Evolutionary conservation across 2,329 filamentous ascomycete species (phyloP), one percentile per base, ranked within the genome.

Genomic region (Curvularia hawaiiensis): DNA sequence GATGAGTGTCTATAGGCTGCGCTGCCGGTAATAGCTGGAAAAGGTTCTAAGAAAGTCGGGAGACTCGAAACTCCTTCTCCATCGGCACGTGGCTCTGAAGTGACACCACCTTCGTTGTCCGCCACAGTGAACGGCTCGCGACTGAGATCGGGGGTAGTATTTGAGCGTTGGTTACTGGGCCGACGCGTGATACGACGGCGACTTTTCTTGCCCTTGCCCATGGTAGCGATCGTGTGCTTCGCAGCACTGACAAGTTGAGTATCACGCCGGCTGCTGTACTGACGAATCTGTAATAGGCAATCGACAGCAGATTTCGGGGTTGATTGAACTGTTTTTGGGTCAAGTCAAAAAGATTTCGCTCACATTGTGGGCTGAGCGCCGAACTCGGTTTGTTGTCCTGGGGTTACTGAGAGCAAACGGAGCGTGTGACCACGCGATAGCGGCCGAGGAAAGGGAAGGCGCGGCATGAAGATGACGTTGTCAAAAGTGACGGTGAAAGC

Each of bases 361-460:
- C 18, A 24, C 39, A 33, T 46, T n/a, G 26, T 50, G 51, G 20
- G 54, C 40, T 30, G 33, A 38, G 51, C 33, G 31, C 31, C 12
- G 18, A 40, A 45, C 49, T 53, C 26, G 31, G 26, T 44, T 55
- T 54, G 51, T 58, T 64, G 57, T 60, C 54, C 35, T 47, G 54
- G 54, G 57, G 52, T 59, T 54, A 59, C 55, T 40, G 50, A 63
- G 57, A 65, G 59, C 61, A 65, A 61, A 61, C 63, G 56, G 28
- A 56, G 26, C 28, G 28, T 35, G 54, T 53, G 35, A 47, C 50
- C 54, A 50, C 31, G 48, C 46, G 38, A 22, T 50, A 52, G 45
- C 55, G 40, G 43, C 49, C 49, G 57, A 45, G 48, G 47, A 43
- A 35, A 30, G 20, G 54, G 61, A 58, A 64, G 41, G 50, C 20